These are phyloP conservation scores for Aspergillus novofumigatus DNA, from an alignment of 2,329 filamentous ascomycete genomes.

Conservation along the genomic window DNA sequence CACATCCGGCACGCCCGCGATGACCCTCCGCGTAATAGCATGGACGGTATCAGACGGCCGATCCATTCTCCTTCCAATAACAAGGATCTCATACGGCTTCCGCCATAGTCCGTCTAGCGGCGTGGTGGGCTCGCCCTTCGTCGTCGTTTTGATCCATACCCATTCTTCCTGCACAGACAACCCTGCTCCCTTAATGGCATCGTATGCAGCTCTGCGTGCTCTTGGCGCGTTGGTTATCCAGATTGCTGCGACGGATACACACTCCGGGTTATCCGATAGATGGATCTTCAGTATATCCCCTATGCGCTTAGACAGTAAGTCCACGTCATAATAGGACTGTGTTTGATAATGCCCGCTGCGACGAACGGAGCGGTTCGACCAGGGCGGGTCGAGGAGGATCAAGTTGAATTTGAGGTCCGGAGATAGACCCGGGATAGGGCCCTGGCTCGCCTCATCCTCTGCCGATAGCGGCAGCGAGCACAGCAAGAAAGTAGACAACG, in stretches of 20 bases:
- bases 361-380: constrained; percentile 58
- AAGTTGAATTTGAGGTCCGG: constrained; percentile 49
- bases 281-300: constrained; percentile 44
- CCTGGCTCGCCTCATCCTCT: constrained; percentile 1
- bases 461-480: constrained; percentile 28
- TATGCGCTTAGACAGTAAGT: constrained; percentile 31
- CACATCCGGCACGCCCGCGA: constrained; percentile 58
- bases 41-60: constrained; percentile 8
- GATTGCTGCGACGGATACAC: constrained; percentile 46
- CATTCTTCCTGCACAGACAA: constrained; percentile 56
- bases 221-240: constrained; percentile 60
- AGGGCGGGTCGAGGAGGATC: constrained; percentile 60
- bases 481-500: constrained; percentile 46
- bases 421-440: constrained; percentile 24
- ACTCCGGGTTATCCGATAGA: constrained; percentile 24
- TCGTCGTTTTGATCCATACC: constrained; percentile 61
- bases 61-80: constrained; percentile 40
- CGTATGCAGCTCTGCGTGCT: constrained; percentile 45
- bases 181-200: constrained; percentile 42
- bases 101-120: constrained; percentile 52
- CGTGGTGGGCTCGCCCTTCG: constrained; percentile 49
- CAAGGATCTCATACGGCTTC: constrained; percentile 59
- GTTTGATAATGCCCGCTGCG: constrained; percentile 48
- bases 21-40: constrained; percentile 44
- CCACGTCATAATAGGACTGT: constrained; percentile 26